phyloP scores from a whole-genome alignment of 345 rosid genomes.

The Acer yangbiense region DNA sequence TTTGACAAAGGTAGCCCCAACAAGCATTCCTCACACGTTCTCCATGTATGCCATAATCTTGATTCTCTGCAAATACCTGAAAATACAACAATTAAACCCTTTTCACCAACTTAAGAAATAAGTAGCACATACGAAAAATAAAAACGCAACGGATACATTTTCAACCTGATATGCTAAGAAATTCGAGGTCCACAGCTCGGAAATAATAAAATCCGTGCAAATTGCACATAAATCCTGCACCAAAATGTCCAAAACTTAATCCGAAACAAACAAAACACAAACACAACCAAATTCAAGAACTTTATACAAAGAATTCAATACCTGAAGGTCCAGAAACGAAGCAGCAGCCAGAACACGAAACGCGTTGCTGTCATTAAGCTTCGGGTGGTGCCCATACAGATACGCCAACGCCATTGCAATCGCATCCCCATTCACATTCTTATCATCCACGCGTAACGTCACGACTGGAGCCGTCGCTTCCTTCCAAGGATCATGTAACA shows the following conservation, averaged over 20 bases:
- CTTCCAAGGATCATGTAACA: conserved; percentile 98
- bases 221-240: conserved; percentile 92
- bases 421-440: conserved; percentile 85
- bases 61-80: conserved; percentile 96
- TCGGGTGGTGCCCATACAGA: conserved; percentile 84
- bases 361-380: conserved; percentile 84
- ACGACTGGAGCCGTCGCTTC: conserved; percentile 83
- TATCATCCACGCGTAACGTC: conserved; percentile 80
- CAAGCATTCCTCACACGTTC: conserved; percentile 96
- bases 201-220: conserved; percentile 91
- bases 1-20: conserved; percentile 99
- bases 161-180: conserved; percentile 91
- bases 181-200: conserved; percentile 88
- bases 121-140: neutral
- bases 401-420: conserved; percentile 84
- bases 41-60: conserved; percentile 95
- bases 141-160: conserved; percentile 12
- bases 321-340: conserved; percentile 98
- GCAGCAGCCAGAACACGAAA: conserved; percentile 96
- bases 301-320: conserved; percentile 10
- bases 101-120: conserved; percentile 9
- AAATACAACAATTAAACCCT: conserved; percentile 25
- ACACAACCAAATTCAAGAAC: neutral
- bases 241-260: conserved; percentile 7
- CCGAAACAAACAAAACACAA: conserved; percentile 11